Percentiles rank a stretch among this genome's conserved stretches.
These are phyloP conservation scores for Brassica nigra DNA, from an alignment of 345 rosid genomes.

Conservation along the genomic window DNA sequence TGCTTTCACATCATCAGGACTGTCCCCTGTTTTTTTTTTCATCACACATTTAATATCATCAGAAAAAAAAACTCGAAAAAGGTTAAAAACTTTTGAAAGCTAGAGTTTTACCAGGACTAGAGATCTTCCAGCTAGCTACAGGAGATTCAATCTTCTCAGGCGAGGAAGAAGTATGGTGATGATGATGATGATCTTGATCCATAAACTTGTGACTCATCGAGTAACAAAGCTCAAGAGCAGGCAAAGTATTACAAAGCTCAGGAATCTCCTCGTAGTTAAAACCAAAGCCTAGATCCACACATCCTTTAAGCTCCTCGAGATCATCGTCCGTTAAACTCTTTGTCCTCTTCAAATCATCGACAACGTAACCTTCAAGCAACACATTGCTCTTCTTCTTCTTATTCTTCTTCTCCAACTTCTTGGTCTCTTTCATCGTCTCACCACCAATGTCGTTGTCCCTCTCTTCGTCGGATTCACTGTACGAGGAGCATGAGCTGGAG, in stretches of 20 bases:
- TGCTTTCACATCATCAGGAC: slow-evolving; percentile 98
- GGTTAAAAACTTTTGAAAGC: background rate
- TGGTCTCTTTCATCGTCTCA: background rate
- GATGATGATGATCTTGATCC: slow-evolving; percentile 57
- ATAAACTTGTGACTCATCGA: slow-evolving; percentile 90
- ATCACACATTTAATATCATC: background rate
- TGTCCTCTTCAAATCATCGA: slow-evolving; percentile 68
- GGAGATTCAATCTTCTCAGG: slow-evolving; percentile 55
- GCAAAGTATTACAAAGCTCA: slow-evolving; percentile 92
- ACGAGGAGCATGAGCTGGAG: slow-evolving; percentile 30
- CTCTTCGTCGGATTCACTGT: slow-evolving; percentile 18
- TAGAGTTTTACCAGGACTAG: slow-evolving; percentile 73
- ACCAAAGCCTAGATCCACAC: slow-evolving; percentile 97
- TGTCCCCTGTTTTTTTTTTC: slow-evolving; percentile 58
- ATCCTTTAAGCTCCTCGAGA: slow-evolving; percentile 90
- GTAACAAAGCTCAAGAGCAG: slow-evolving; percentile 95
- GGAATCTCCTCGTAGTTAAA: slow-evolving; percentile 95
- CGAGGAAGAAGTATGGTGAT: slow-evolving; percentile 30
- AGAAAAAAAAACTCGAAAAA: background rate
- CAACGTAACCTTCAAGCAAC: slow-evolving; percentile 80
- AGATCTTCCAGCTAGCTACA: slow-evolving; percentile 93
- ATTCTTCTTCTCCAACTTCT: slow-evolving; percentile 26
- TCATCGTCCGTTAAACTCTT: slow-evolving; percentile 96
- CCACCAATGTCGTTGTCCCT: slow-evolving; percentile 9
- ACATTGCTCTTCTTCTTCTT: slow-evolving; percentile 87